phyloP scores from a whole-genome alignment of 345 rosid species.

The Acer negundo region DNA sequence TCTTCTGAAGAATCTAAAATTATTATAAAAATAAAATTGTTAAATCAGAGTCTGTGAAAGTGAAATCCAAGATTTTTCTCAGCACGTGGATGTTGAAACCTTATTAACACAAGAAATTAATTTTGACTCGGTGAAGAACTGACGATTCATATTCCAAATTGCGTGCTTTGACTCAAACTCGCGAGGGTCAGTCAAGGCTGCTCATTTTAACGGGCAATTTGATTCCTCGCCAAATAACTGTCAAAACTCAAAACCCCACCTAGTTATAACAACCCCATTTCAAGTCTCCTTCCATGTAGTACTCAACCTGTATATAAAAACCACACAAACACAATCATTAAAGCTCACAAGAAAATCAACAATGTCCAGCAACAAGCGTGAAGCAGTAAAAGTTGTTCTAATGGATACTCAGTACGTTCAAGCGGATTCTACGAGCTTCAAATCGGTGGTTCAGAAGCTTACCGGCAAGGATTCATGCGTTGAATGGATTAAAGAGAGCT shows the following conservation, averaged over 20 bases:
- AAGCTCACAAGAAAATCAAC: not conserved
- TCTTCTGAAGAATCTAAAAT: not conserved
- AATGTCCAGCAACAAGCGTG: constrained; percentile 12
- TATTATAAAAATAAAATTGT: not conserved
- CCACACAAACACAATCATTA: not conserved
- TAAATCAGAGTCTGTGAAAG: not conserved
- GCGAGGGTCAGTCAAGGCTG: not conserved
- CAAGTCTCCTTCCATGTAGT: not conserved
- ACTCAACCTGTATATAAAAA: not conserved
- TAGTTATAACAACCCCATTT: not conserved
- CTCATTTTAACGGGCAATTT: not conserved
- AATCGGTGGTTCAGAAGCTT: constrained; percentile 65
- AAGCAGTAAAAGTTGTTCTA: constrained; percentile 48
- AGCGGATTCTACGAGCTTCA: constrained; percentile 57
- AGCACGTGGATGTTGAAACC: not conserved
- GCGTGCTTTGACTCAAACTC: constrained; percentile 10
- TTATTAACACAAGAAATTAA: not conserved
- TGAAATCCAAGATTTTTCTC: not conserved
- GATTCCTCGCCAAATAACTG: not conserved
- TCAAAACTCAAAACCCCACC: not conserved
- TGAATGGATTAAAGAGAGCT: constrained; percentile 31
- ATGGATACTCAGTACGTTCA: constrained; percentile 58
- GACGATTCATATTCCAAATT: not conserved
- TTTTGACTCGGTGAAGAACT: not conserved
- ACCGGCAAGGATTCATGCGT: constrained; percentile 63